Evolutionary conservation across 106 monocot species (phyloP).

Genomic region (Dioscorea zingiberensis): DNA sequence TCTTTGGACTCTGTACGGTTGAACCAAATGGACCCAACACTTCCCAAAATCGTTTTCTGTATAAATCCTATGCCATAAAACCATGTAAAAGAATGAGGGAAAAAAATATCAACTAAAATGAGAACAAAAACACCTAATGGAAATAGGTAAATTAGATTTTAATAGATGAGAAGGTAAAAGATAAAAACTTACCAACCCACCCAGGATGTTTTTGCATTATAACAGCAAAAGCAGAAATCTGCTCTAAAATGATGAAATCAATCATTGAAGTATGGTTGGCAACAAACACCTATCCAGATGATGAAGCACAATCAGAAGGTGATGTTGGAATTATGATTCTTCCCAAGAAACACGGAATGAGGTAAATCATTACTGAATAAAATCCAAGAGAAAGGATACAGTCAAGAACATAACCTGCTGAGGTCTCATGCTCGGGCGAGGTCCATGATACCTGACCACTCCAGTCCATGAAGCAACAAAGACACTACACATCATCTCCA

Average conservation of each 20-base stretch:
- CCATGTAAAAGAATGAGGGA: background rate
- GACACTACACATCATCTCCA: constrained; percentile 92
- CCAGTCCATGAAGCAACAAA: constrained; percentile 99
- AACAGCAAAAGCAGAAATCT: constrained; percentile 98
- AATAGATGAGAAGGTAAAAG: background rate
- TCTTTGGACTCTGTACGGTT: constrained; percentile 84
- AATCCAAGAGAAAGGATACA: too few relatives aligned
- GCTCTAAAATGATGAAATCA: constrained; percentile 96
- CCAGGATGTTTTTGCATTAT: constrained; percentile 99
- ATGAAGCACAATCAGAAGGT: background rate
- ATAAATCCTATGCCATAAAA: constrained; percentile 60
- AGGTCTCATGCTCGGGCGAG: constrained; percentile 89
- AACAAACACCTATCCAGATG: constrained; percentile 71
- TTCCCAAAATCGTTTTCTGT: constrained; percentile 85
- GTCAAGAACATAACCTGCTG: constrained; percentile 48
- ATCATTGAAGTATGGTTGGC: constrained; percentile 99
- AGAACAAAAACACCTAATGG: background rate
- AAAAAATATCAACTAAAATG: background rate
- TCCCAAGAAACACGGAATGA: too few relatives aligned
- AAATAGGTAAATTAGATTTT: background rate
- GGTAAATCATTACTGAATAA: too few relatives aligned
- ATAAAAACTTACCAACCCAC: constrained; percentile 87
- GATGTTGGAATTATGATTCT: background rate
- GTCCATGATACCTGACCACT: constrained; percentile 92
- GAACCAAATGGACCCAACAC: constrained; percentile 96